phyloP scores from a whole-genome alignment of 2,329 filamentous ascomycete species.

The Didymosphaeria variabile region DNA sequence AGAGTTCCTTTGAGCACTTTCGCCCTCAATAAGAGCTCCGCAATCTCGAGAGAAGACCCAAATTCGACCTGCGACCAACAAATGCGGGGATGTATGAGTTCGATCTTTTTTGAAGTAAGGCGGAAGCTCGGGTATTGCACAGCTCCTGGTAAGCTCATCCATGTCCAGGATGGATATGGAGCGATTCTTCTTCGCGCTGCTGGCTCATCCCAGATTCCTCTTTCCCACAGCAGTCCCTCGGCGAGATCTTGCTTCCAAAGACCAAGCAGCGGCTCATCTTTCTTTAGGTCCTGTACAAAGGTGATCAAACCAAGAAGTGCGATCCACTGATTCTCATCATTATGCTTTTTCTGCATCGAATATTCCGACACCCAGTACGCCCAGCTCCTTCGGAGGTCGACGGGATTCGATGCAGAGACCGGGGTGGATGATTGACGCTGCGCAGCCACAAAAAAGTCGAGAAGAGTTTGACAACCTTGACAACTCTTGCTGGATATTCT shows the following conservation, averaged over 20 bases:
- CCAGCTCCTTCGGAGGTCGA: constrained; percentile 13
- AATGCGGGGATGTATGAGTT: constrained; percentile 12
- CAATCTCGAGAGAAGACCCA: constrained; percentile 9
- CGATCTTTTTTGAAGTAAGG: constrained; percentile 7
- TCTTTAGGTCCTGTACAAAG: constrained; percentile 11
- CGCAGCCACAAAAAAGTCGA: constrained; percentile 9
- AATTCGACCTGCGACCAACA: constrained; percentile 11
- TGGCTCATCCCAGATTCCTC: constrained; percentile 13
- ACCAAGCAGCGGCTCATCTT: constrained; percentile 12
- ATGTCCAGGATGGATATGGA: constrained; percentile 14
- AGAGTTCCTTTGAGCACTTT: constrained; percentile 14
- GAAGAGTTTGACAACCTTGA: constrained; percentile 6
- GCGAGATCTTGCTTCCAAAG: constrained; percentile 13
- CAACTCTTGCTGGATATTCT: constrained; percentile 8
- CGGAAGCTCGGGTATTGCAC: constrained; percentile 15
- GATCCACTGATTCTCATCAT: neutral
- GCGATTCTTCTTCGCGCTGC: constrained; percentile 11
- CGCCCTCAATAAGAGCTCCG: constrained; percentile 5
- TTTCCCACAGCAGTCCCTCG: constrained; percentile 13
- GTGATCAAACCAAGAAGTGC: constrained; percentile 1
- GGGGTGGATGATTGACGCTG: neutral
- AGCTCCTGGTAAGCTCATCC: constrained; percentile 15
- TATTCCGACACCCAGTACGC: constrained; percentile 11
- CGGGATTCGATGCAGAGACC: constrained; percentile 8
- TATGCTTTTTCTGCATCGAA: neutral